These are phyloP conservation scores for Platanus orientalis DNA, from an alignment of 164 flowering plant species.

Conservation along the genomic window DNA sequence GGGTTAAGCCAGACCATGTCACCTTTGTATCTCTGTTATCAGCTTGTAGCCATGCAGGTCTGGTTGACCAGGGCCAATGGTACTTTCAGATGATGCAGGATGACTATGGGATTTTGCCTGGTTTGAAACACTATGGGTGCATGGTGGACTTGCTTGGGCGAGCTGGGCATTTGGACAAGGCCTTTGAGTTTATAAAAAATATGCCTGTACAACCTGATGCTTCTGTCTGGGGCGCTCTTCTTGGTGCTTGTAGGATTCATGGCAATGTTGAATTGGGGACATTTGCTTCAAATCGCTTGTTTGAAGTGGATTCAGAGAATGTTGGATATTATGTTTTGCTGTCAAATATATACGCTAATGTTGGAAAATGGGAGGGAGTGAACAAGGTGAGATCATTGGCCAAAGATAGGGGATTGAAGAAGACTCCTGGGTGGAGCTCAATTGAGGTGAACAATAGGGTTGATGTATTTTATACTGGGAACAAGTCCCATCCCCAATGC, in stretches of 20 bases:
- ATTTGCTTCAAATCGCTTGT: slow-evolving; percentile 42
- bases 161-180: slow-evolving; percentile 50
- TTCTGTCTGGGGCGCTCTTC: slow-evolving; percentile 66
- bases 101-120: slow-evolving; percentile 42
- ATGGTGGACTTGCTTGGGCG: slow-evolving; percentile 70
- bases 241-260: slow-evolving; percentile 60
- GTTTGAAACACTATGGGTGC: slow-evolving; percentile 61
- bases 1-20: slow-evolving; percentile 51
- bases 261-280: slow-evolving; percentile 51
- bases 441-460: slow-evolving; percentile 42
- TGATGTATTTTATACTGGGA: slow-evolving; percentile 58
- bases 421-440: slow-evolving; percentile 81
- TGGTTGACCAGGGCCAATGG: slow-evolving; percentile 46
- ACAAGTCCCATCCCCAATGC: slow-evolving; percentile 44
- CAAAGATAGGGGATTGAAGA: slow-evolving; percentile 50
- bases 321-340: slow-evolving; percentile 68
- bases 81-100: slow-evolving; percentile 43
- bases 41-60: slow-evolving; percentile 72
- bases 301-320: slow-evolving; percentile 53
- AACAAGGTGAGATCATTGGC: slow-evolving; percentile 51
- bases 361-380: slow-evolving; percentile 59
- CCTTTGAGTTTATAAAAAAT: slow-evolving; percentile 40
- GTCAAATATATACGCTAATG: slow-evolving; percentile 62
- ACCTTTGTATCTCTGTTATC: slow-evolving; percentile 52
- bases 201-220: slow-evolving; percentile 64